Evolutionary conservation across 331 rosid genomes (phyloP).

Genomic region (Telfairia occidentalis): DNA sequence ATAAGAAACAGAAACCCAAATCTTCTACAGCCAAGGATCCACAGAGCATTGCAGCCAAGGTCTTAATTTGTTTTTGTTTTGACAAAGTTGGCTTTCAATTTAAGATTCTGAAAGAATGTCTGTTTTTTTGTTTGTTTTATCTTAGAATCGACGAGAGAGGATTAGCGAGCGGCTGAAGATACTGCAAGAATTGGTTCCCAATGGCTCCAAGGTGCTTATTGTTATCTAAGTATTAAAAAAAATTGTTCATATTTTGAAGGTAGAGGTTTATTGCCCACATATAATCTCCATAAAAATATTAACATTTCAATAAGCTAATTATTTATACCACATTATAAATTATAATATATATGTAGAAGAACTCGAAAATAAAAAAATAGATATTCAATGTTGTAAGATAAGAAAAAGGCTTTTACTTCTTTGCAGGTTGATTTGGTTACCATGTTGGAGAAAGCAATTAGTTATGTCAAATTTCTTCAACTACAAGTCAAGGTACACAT

Average conservation of each 20-base stretch:
- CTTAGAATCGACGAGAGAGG: slow-evolving; percentile 86
- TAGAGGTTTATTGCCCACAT: not conserved
- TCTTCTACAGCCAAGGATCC: slow-evolving; percentile 54
- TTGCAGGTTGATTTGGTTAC: slow-evolving; percentile 81
- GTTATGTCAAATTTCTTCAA: slow-evolving; percentile 89
- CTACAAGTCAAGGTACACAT: slow-evolving; percentile 74
- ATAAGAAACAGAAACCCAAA: slow-evolving; percentile 45
- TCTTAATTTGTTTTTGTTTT: slow-evolving; percentile 4
- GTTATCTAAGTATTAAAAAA: not conserved
- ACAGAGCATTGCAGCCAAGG: slow-evolving; percentile 92
- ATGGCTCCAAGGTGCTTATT: slow-evolving; percentile 67
- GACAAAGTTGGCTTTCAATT: slow-evolving; percentile 16
- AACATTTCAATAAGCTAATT: not conserved
- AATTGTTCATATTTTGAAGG: not conserved
- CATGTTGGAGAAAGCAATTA: slow-evolving; percentile 86
- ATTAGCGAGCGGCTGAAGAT: slow-evolving; percentile 81
- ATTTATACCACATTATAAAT: not conserved
- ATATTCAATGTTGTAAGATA: not conserved
- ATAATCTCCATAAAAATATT: not conserved
- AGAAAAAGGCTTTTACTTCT: not conserved
- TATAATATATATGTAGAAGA: not conserved
- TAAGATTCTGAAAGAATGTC: slow-evolving; percentile 26
- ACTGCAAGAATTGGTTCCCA: slow-evolving; percentile 73
- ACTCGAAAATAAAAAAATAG: not conserved
- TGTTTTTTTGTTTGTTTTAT: slow-evolving; percentile 1